phyloP scores from a whole-genome alignment of 2,329 filamentous ascomycete genomes.

The Botryosphaeria agaves region DNA sequence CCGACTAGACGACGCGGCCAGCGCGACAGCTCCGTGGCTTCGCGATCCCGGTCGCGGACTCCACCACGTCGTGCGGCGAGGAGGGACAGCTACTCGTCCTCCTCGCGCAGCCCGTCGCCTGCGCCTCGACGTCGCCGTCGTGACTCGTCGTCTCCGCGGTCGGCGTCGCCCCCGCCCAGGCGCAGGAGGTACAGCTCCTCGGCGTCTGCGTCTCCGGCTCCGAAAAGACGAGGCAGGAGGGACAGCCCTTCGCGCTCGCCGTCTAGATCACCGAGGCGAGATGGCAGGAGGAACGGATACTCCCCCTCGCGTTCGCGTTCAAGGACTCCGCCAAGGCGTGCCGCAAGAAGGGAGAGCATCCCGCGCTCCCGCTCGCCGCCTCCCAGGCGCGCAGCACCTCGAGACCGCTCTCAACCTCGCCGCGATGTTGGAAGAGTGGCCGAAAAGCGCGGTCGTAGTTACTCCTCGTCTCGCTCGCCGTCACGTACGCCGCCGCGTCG shows the following conservation, averaged over 20 bases:
- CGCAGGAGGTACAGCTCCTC: constrained; percentile 3
- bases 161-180: background rate
- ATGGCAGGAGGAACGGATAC: background rate
- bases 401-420: no score
- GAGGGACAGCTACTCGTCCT: constrained; percentile 2
- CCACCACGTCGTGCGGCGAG: constrained; percentile 10
- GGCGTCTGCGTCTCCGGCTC: constrained; percentile 5
- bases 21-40: no score
- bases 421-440: no score
- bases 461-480: constrained; percentile 6
- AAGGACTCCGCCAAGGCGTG: constrained; percentile 1
- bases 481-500: constrained; percentile 13
- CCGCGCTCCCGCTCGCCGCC: constrained; percentile 4
- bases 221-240: constrained; percentile 3
- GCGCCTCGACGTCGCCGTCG: constrained; percentile 3
- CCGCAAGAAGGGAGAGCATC: background rate
- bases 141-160: constrained; percentile 1
- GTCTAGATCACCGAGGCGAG: constrained; percentile 2
- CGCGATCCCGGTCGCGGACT: constrained; percentile 8
- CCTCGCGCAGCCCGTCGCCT: constrained; percentile 4
- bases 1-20: background rate
- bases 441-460: constrained; percentile 1
- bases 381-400: constrained; percentile 1
- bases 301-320: constrained; percentile 4
- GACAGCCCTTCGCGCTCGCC: constrained; percentile 7